phyloP scores from a whole-genome alignment of 2,329 filamentous ascomycete genomes.

The Aspergillus fijiensis region DNA sequence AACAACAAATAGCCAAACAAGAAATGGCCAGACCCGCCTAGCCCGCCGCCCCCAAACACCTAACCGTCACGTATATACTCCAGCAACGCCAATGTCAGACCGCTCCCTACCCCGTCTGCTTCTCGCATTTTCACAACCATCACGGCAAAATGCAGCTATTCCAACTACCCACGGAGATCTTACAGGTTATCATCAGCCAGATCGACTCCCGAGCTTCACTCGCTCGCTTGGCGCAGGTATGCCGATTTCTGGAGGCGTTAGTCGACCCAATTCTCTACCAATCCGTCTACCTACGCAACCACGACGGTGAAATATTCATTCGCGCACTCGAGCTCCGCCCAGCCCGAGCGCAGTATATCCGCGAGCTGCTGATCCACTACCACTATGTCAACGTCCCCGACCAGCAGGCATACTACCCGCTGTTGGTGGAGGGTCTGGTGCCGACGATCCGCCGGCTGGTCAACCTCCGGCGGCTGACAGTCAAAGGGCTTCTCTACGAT shows the following conservation, averaged over 20 bases:
- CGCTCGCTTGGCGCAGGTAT: conserved; percentile 1
- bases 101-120: not conserved
- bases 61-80: not conserved
- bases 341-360: not conserved
- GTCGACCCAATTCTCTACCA: conserved; percentile 4
- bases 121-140: not conserved
- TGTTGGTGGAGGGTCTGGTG: conserved; percentile 1
- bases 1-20: not conserved
- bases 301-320: not conserved
- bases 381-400: conserved; percentile 2
- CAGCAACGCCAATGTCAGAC: not conserved
- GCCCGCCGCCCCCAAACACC: not conserved
- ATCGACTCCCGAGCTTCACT: not conserved
- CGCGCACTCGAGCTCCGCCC: conserved; percentile 1
- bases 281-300: conserved; percentile 6
- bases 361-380: conserved; percentile 6
- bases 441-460: conserved; percentile 2
- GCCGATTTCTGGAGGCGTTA: not conserved
- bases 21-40: not conserved
- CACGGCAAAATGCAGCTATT: not conserved
- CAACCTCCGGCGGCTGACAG: not conserved
- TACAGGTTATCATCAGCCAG: not conserved
- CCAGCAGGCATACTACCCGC: conserved; percentile 5
- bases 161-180: not conserved
- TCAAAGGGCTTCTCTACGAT: conserved; percentile 10